Evolutionary conservation across 1,284 basidiomycete genomes (phyloP).

Genomic region (Naganishia liquefaciens): DNA sequence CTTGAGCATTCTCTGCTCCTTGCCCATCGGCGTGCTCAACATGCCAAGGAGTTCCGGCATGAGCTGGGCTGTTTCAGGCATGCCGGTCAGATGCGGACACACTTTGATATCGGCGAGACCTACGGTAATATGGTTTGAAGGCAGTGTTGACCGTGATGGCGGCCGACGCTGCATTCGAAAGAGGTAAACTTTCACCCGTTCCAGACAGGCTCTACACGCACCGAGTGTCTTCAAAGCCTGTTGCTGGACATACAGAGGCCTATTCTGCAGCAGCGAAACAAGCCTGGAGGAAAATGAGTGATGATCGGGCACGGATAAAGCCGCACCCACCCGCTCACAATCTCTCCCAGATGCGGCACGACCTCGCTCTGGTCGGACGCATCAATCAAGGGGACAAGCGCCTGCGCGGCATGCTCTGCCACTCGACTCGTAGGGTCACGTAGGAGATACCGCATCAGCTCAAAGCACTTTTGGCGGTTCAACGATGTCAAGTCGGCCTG

Average conservation of each 20-base stretch:
- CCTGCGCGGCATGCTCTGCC: slow-evolving; percentile 20
- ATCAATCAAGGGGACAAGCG: slow-evolving; percentile 22
- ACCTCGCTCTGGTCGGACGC: slow-evolving; percentile 6
- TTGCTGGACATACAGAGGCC: slow-evolving; percentile 23
- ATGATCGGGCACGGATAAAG: neutral
- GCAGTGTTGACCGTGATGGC: slow-evolving; percentile 21
- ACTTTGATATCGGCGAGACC: neutral
- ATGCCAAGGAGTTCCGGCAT: slow-evolving; percentile 27
- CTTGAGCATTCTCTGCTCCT: slow-evolving; percentile 27
- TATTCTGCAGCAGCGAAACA: slow-evolving; percentile 16
- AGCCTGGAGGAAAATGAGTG: neutral
- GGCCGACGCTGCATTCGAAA: neutral
- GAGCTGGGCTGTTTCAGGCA: slow-evolving; percentile 14
- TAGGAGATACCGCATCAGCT: slow-evolving; percentile 11
- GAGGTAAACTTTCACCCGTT: neutral
- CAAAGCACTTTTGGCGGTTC: slow-evolving; percentile 25
- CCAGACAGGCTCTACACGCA: neutral
- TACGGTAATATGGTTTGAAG: slow-evolving; percentile 17
- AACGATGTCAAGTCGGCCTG: slow-evolving; percentile 14
- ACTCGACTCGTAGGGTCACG: slow-evolving; percentile 11
- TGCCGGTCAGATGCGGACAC: neutral
- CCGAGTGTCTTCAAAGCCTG: slow-evolving; percentile 25
- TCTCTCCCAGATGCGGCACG: slow-evolving; percentile 12
- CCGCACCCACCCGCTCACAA: slow-evolving; percentile 1
- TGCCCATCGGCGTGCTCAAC: slow-evolving; percentile 13